Percentiles rank a stretch among this genome's conserved stretches.
These are phyloP conservation scores for Heritiera littoralis DNA, from an alignment of 345 rosid species.

Conservation along the genomic window DNA sequence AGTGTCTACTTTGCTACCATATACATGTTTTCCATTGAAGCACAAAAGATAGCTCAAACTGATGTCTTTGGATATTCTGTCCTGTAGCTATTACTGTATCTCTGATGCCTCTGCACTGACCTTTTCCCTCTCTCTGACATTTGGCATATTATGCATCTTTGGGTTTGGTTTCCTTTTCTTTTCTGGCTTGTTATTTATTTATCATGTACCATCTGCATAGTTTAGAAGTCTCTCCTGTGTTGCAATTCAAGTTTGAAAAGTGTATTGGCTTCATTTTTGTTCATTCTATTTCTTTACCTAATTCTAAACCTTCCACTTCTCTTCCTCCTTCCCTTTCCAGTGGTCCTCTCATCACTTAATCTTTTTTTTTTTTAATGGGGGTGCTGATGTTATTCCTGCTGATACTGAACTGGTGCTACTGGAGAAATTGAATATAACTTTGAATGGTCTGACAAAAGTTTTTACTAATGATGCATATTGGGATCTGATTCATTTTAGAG, in stretches of 20 bases:
- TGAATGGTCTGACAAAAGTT: neutral
- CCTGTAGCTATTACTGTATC: neutral
- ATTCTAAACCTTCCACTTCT: neutral
- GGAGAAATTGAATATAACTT: neutral
- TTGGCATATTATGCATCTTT: neutral
- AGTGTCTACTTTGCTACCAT: neutral
- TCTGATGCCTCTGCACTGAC: neutral
- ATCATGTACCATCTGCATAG: neutral
- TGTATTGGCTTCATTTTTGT: neutral
- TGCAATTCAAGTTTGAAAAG: neutral
- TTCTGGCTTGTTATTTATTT: neutral
- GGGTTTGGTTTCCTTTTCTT: neutral
- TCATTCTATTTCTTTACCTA: neutral
- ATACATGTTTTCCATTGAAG: neutral
- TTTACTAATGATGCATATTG: neutral
- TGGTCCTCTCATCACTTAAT: neutral
- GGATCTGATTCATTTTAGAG: neutral
- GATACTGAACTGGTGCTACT: neutral
- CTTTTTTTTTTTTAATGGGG: neutral
- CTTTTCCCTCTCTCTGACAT: neutral
- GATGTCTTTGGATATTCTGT: neutral
- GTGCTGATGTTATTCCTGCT: neutral
- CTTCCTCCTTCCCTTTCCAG: neutral
- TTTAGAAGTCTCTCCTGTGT: neutral
- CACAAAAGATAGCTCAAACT: neutral